Conservation (phyloP, 371 early-diverging fungal genomes). For the Haplosporangium sp. region DNA sequence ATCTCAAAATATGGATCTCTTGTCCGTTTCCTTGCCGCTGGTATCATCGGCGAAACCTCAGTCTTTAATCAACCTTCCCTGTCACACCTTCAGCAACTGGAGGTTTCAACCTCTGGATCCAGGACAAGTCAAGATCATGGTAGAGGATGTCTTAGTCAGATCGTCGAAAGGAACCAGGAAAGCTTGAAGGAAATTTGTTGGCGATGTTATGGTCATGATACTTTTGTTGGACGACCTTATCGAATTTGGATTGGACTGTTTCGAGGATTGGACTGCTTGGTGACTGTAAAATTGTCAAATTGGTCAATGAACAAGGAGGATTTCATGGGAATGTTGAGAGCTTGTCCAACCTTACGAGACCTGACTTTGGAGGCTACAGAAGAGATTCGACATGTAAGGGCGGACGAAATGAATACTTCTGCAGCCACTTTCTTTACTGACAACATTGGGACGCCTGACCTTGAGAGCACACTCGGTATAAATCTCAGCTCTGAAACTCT, state of each 20-base stretch:
- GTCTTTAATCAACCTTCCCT: slow-evolving; percentile 38
- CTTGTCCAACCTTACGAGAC: slow-evolving; percentile 15
- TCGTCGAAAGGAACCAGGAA: slow-evolving; percentile 23
- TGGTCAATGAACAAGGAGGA: slow-evolving; percentile 28
- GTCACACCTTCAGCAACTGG: slow-evolving; percentile 13
- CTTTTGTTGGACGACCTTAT: slow-evolving; percentile 6
- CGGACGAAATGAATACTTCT: background rate
- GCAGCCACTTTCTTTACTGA: background rate
- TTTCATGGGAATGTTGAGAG: slow-evolving; percentile 20
- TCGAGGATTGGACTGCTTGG: slow-evolving; percentile 4
- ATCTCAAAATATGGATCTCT: slow-evolving; percentile 19
- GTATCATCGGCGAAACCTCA: slow-evolving; percentile 28
- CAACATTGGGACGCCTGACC: background rate
- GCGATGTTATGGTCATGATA: slow-evolving; percentile 33
- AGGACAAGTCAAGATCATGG: slow-evolving; percentile 19
- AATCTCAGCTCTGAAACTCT: too few species aligned
- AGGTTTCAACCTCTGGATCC: slow-evolving; percentile 22
- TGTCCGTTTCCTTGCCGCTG: slow-evolving; percentile 20
- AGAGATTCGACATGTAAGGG: background rate
- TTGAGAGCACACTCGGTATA: too few species aligned
- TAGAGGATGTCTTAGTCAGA: slow-evolving; percentile 25
- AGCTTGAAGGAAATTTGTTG: slow-evolving; percentile 11
- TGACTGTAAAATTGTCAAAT: slow-evolving; percentile 15
- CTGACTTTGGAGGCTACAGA: slow-evolving; percentile 23
- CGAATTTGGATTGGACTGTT: slow-evolving; percentile 23